These are phyloP conservation scores for Lodderomyces beijingensis DNA, from an alignment of 1,139 yeast species.

Conservation along the genomic window DNA sequence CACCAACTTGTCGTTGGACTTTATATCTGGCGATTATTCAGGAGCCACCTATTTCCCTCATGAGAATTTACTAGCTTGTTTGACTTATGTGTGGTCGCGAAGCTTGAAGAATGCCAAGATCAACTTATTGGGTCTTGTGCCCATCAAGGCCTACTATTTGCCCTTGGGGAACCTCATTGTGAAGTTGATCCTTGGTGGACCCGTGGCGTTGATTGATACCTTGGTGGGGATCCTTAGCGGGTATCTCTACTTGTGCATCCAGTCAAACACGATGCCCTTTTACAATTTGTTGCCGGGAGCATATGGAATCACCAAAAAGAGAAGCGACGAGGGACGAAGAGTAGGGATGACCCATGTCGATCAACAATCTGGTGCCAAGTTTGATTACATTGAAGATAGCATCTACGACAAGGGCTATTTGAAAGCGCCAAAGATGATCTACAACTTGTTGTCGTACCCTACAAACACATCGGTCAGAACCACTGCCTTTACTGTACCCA, in stretches of 20 bases:
- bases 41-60: conserved; percentile 21
- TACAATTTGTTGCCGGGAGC: conserved; percentile 41
- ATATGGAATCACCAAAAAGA: conserved; percentile 9
- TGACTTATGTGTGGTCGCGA: conserved; percentile 60
- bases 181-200: conserved; percentile 43
- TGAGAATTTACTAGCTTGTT: conserved; percentile 45
- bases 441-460: conserved; percentile 30
- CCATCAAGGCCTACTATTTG: conserved; percentile 54
- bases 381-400: conserved; percentile 28
- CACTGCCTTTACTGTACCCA: conserved; percentile 24
- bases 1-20: conserved; percentile 25
- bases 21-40: conserved; percentile 16
- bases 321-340: conserved; percentile 20
- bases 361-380: conserved; percentile 1
- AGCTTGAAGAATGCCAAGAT: conserved; percentile 47
- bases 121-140: conserved; percentile 49
- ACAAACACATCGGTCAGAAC: conserved; percentile 21
- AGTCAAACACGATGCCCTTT: conserved; percentile 47
- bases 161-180: conserved; percentile 53
- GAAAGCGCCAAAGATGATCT: conserved; percentile 39
- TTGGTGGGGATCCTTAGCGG: conserved; percentile 51
- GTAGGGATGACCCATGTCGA: conserved; percentile 26
- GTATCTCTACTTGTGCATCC: conserved; percentile 56
- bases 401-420: conserved; percentile 42
- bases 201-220: conserved; percentile 33